Evolutionary conservation across 148 eudicot species (phyloP).

Genomic region (Camellia japonica): DNA sequence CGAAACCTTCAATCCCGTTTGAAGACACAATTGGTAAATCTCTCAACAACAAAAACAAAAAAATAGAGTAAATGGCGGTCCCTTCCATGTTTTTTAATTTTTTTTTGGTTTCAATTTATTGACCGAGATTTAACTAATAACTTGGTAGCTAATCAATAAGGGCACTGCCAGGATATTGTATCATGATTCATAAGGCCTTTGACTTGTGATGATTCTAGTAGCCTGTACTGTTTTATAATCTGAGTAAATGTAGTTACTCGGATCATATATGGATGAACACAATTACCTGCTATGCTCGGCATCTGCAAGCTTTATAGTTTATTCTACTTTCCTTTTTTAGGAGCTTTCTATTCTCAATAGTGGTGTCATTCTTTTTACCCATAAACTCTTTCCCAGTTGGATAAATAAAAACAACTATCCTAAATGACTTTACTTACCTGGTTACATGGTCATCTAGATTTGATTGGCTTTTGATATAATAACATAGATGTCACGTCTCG

Average conservation of each 20-base stretch:
- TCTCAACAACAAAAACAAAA: background rate
- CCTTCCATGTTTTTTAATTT: too few species aligned
- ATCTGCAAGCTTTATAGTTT: background rate
- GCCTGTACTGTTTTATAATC: background rate
- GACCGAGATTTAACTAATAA: background rate
- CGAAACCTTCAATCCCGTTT: slow-evolving; percentile 75
- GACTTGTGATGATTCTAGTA: background rate
- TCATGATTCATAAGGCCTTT: background rate
- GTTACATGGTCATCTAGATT: background rate
- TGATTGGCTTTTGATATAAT: background rate
- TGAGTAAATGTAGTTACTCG: background rate
- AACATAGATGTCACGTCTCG: background rate
- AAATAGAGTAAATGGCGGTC: too few species aligned
- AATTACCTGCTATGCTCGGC: background rate
- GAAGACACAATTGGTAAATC: slow-evolving; percentile 79
- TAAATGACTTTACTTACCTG: background rate
- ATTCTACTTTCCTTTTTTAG: background rate
- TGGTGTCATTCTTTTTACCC: background rate
- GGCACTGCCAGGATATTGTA: background rate
- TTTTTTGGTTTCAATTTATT: background rate
- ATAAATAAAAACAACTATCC: background rate
- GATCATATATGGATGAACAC: background rate
- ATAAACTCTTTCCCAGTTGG: background rate
- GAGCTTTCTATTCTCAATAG: background rate
- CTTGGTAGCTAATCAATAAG: background rate